Percentiles rank a stretch among this genome's conserved stretches.
phyloP scores from a whole-genome alignment of 768 basidiomycete genomes.

The Russula lepida region DNA sequence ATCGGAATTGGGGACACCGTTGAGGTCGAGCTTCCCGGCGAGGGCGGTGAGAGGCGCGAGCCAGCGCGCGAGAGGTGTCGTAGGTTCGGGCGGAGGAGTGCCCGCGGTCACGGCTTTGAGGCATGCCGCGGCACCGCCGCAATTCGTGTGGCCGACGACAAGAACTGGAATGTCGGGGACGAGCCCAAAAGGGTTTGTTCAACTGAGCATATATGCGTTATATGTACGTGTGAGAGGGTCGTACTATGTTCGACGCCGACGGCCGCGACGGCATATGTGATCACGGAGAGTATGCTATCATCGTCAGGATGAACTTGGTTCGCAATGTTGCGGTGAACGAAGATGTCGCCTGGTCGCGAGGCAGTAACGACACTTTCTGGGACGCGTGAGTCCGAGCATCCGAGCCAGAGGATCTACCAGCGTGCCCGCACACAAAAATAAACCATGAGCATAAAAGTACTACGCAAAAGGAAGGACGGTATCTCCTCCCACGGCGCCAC shows the following conservation, averaged over 20 bases:
- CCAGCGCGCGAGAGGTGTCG: slow-evolving; percentile 57
- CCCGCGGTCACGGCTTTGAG: slow-evolving; percentile 34
- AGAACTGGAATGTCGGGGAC: slow-evolving; percentile 56
- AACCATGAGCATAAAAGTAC: background rate
- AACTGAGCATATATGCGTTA: background rate
- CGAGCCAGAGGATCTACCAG: slow-evolving; percentile 63
- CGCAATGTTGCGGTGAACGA: slow-evolving; percentile 81
- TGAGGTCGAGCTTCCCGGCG: slow-evolving; percentile 39
- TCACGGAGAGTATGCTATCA: slow-evolving; percentile 58
- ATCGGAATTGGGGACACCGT: slow-evolving; percentile 29
- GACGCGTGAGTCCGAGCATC: slow-evolving; percentile 79
- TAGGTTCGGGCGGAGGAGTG: slow-evolving; percentile 24
- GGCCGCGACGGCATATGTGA: slow-evolving; percentile 62
- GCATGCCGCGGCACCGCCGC: slow-evolving; percentile 66
- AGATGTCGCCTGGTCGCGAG: slow-evolving; percentile 69
- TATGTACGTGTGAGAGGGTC: slow-evolving; percentile 26
- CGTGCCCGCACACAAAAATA: background rate
- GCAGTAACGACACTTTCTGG: slow-evolving; percentile 69
- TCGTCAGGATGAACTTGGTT: slow-evolving; percentile 76
- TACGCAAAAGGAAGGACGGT: background rate
- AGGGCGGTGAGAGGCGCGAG: slow-evolving; percentile 56
- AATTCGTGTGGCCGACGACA: slow-evolving; percentile 75
- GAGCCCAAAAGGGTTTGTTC: background rate
- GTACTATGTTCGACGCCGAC: slow-evolving; percentile 73
- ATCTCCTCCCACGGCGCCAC: background rate